Conservation (phyloP, 345 rosid species). For the Eucalyptus viminalis region DNA sequence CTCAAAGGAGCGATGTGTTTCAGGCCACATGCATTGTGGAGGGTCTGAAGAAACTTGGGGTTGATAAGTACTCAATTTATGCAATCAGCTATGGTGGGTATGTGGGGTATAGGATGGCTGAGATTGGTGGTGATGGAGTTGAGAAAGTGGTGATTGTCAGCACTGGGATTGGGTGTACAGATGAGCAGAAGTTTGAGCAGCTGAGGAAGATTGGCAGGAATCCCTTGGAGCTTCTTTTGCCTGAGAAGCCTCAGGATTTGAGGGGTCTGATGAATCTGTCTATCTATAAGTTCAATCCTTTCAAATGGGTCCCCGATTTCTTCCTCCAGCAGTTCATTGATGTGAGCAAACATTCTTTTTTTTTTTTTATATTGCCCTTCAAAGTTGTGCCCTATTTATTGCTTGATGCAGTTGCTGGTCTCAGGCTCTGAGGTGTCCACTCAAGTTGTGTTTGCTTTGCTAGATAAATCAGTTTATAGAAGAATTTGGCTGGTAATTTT, state of each 20-base stretch:
- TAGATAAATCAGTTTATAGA: neutral
- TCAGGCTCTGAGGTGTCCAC: neutral
- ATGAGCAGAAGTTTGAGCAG: constrained; percentile 27
- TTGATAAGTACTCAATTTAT: constrained; percentile 26
- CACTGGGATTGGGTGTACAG: constrained; percentile 35
- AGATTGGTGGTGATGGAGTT: constrained; percentile 28
- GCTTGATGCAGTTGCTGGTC: neutral
- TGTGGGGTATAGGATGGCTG: constrained; percentile 68
- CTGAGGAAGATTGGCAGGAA: constrained; percentile 29
- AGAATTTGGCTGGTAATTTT: neutral
- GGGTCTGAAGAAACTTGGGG: constrained; percentile 45
- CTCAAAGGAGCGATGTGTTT: constrained; percentile 33
- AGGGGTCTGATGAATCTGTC: constrained; percentile 27
- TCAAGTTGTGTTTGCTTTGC: neutral
- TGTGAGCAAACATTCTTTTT: constrained; percentile 14
- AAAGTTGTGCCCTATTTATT: neutral
- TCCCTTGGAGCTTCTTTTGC: constrained; percentile 38
- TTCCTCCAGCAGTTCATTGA: constrained; percentile 40
- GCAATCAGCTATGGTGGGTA: constrained; percentile 75
- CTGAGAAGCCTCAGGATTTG: constrained; percentile 34
- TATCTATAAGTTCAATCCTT: constrained; percentile 9
- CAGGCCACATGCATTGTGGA: constrained; percentile 47
- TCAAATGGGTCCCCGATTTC: constrained; percentile 45
- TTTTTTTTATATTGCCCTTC: neutral
- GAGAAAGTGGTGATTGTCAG: constrained; percentile 66